Conservation (phyloP, 192 early-diverging fungal genomes). For the Tieghemiomyces parasiticus region DNA sequence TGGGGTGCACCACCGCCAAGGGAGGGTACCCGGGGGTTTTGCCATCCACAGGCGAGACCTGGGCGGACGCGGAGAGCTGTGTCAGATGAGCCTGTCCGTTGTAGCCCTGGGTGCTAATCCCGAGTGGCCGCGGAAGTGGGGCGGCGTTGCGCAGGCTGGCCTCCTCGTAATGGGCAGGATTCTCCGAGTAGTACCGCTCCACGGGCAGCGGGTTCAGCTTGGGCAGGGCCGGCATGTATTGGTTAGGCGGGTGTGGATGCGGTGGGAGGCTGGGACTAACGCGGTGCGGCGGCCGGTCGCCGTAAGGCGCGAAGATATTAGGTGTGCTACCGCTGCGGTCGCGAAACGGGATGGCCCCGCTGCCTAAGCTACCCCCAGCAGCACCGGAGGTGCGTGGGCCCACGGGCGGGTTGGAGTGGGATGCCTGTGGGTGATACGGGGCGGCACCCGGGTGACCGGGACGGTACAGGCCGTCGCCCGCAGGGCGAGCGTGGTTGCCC, state of each 20-base stretch:
- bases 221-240: too few relatives aligned
- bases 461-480: too few relatives aligned
- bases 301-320: neutral
- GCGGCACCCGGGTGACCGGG: too few relatives aligned
- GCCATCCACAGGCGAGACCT: constrained; percentile 2
- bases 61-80: neutral
- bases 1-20: neutral
- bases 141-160: neutral
- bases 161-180: neutral
- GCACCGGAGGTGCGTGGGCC: too few relatives aligned
- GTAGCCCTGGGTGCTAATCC: neutral
- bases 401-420: too few relatives aligned
- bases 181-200: neutral
- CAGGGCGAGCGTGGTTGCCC: too few relatives aligned
- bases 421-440: too few relatives aligned
- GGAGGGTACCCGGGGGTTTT: neutral
- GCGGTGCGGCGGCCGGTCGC: too few relatives aligned
- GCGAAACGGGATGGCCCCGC: constrained; percentile 3
- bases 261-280: too few relatives aligned
- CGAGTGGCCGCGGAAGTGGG: neutral
- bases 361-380: too few relatives aligned
- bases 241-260: neutral
- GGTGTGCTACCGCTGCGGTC: constrained; percentile 11
- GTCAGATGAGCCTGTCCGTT: neutral
- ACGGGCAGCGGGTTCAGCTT: neutral